Percentiles rank a stretch among this genome's conserved stretches.
Evolutionary conservation across 176 grass and related monocot species (phyloP).

Genomic region (Hordeum vulgare): DNA sequence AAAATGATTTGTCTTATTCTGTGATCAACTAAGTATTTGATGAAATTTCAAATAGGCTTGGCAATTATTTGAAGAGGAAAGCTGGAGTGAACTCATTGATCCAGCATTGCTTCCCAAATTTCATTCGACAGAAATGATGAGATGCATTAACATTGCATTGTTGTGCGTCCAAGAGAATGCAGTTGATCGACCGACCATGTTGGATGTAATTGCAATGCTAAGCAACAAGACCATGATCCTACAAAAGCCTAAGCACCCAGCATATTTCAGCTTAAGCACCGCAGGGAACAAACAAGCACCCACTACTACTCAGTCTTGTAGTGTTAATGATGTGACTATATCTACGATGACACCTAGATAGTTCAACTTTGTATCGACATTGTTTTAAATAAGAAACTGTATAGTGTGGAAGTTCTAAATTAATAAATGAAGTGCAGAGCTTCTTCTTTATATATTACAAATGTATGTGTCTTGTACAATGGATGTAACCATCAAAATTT

Average conservation of each 20-base stretch:
- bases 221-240: neutral
- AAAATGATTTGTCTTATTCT: neutral
- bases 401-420: neutral
- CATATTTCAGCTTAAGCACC: slow-evolving; percentile 1
- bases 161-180: neutral
- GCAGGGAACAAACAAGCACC: neutral
- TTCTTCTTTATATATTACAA: neutral
- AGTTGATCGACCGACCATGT: neutral
- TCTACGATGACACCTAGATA: neutral
- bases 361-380: neutral
- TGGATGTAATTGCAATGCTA: neutral
- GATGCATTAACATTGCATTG: neutral
- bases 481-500: neutral
- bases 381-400: neutral
- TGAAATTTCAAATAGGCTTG: neutral
- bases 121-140: neutral
- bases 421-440: neutral
- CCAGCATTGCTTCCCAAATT: neutral
- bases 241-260: neutral
- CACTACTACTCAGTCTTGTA: neutral
- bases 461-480: neutral
- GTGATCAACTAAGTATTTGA: neutral
- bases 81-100: neutral
- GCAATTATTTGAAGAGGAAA: slow-evolving; percentile 1
- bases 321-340: neutral